Conservation (phyloP, 1,284 basidiomycete species). For the Takashimella tepidaria region DNA sequence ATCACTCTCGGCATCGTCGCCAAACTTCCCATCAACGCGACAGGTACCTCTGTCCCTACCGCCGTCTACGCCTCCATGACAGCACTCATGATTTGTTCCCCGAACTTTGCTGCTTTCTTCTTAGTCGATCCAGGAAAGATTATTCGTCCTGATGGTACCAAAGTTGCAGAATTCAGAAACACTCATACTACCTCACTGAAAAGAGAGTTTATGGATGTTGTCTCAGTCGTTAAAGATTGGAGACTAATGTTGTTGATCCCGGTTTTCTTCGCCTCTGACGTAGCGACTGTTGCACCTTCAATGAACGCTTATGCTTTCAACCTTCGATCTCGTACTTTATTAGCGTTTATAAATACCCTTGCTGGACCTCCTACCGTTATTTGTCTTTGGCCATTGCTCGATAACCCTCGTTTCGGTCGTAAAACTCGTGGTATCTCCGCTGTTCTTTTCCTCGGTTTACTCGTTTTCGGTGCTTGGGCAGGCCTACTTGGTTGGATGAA, state of each 20-base stretch:
- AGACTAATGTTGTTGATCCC: neutral
- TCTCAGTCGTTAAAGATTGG: neutral
- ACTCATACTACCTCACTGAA: neutral
- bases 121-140: neutral
- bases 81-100: neutral
- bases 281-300: conserved; percentile 5
- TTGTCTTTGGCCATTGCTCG: conserved; percentile 1
- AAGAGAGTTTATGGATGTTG: neutral
- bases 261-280: conserved; percentile 1
- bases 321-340: neutral
- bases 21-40: neutral
- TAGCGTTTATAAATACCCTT: conserved; percentile 4
- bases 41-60: neutral
- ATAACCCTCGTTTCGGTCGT: neutral
- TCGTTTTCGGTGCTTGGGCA: neutral
- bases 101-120: neutral
- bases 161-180: neutral
- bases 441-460: neutral
- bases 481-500: neutral
- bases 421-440: neutral
- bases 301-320: conserved; percentile 5
- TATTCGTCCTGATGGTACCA: neutral
- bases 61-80: neutral
- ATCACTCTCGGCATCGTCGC: neutral
- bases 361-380: conserved; percentile 5